A percentile compares a stretch with the other conserved stretches of the same genome.
phyloP scores from a whole-genome alignment of 805 yeast species.

The Nakazawaea siamensis region DNA sequence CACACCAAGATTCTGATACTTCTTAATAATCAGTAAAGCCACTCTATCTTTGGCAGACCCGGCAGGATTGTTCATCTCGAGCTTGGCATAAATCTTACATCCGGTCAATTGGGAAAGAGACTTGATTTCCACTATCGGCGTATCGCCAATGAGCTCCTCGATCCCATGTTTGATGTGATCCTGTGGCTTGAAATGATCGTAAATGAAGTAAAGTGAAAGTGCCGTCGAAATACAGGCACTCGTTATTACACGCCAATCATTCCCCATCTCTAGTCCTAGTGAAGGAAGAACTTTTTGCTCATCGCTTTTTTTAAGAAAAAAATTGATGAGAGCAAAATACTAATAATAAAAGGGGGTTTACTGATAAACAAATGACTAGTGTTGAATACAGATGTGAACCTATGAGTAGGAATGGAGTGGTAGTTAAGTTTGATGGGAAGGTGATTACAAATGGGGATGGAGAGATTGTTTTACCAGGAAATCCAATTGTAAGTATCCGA shows the following conservation, averaged over 20 bases:
- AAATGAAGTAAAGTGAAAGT: constrained; percentile 2
- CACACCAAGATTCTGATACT: constrained; percentile 53
- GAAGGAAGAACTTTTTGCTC: too few relatives aligned
- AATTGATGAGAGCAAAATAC: too few relatives aligned
- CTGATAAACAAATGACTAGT: too few relatives aligned
- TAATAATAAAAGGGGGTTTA: too few relatives aligned
- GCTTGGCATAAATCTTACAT: constrained; percentile 76
- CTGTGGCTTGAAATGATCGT: not conserved
- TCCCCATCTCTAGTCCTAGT: not conserved
- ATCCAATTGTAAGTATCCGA: too few relatives aligned
- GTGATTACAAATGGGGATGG: too few relatives aligned
- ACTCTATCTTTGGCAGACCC: constrained; percentile 96
- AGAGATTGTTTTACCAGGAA: too few relatives aligned
- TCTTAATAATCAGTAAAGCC: constrained; percentile 73
- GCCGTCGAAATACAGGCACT: not conserved
- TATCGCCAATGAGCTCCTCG: constrained; percentile 79
- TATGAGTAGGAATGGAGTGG: too few relatives aligned
- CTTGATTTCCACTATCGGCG: constrained; percentile 71
- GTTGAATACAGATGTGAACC: too few relatives aligned
- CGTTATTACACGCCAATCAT: constrained; percentile 3
- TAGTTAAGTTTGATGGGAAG: too few relatives aligned
- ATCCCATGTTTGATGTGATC: constrained; percentile 36
- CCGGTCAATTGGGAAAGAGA: constrained; percentile 70
- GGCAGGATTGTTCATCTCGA: constrained; percentile 84
- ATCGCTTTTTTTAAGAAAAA: too few relatives aligned